Conservation (phyloP, 768 basidiomycete species). For the Antrodiella citrinella region DNA sequence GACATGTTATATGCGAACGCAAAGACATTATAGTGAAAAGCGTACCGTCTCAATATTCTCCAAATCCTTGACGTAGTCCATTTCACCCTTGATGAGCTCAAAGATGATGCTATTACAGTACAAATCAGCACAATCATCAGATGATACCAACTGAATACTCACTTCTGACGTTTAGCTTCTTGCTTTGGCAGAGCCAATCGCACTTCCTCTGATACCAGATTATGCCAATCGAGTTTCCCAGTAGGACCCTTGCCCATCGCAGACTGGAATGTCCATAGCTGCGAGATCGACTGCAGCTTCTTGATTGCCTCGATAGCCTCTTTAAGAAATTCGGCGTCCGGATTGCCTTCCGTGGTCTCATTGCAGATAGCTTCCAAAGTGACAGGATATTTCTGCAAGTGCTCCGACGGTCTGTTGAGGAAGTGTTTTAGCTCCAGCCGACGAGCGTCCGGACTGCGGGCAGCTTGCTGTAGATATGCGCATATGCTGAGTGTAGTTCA, state of each 20-base stretch:
- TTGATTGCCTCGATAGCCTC: conserved; percentile 82
- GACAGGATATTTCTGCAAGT: conserved; percentile 78
- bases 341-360: conserved; percentile 73
- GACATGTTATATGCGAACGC: background rate
- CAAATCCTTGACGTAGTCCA: conserved; percentile 89
- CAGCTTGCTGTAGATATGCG: conserved; percentile 32
- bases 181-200: conserved; percentile 56
- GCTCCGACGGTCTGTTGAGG: conserved; percentile 71
- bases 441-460: conserved; percentile 45
- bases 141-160: conserved; percentile 22
- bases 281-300: conserved; percentile 71
- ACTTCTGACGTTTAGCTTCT: conserved; percentile 82
- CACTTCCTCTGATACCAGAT: conserved; percentile 66
- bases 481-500: background rate
- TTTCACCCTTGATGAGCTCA: conserved; percentile 91
- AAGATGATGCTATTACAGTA: conserved; percentile 66
- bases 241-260: conserved; percentile 79
- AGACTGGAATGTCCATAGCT: conserved; percentile 83
- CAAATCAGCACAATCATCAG: background rate
- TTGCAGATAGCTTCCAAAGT: conserved; percentile 79
- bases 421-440: conserved; percentile 72
- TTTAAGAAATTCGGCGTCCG: conserved; percentile 74
- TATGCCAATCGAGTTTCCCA: conserved; percentile 86
- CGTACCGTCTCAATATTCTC: conserved; percentile 75
- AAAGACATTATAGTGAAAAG: background rate